Conservation (phyloP, 495 filamentous ascomycete species). For the Penicillium riverlandense region DNA sequence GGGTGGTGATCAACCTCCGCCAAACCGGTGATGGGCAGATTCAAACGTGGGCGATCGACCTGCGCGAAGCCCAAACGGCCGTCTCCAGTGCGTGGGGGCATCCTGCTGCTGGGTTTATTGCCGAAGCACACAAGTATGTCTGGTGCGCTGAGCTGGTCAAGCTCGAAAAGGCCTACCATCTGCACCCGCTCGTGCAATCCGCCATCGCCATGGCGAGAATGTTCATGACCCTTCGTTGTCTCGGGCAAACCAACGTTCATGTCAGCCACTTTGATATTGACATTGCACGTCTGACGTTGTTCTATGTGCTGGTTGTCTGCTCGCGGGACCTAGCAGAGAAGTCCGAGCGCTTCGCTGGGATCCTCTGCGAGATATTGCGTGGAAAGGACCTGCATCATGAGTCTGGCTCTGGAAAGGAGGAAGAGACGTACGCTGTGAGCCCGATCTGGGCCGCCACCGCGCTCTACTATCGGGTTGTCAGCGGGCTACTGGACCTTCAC, state of each 20-base stretch:
- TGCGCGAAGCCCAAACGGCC: neutral
- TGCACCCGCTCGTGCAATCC: constrained; percentile 2
- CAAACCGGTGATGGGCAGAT: neutral
- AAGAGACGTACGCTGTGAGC: neutral
- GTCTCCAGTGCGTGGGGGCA: neutral
- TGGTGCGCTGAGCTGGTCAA: neutral
- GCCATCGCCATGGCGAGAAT: constrained; percentile 5
- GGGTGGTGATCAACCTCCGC: neutral
- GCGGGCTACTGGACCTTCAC: constrained; percentile 2
- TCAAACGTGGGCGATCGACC: neutral
- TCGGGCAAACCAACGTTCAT: constrained; percentile 2
- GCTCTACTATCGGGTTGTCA: constrained; percentile 10
- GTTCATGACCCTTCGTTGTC: constrained; percentile 1
- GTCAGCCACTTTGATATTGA: neutral
- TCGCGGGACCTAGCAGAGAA: neutral
- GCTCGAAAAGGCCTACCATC: neutral
- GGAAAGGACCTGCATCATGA: neutral
- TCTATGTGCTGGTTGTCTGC: constrained; percentile 4
- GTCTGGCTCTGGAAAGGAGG: too few relatives aligned
- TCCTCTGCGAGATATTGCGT: constrained; percentile 1
- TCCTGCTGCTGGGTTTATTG: neutral
- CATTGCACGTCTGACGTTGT: constrained; percentile 1
- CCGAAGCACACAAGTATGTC: neutral
- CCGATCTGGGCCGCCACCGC: constrained; percentile 7
- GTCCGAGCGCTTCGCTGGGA: constrained; percentile 3